A percentile compares a stretch with the other conserved stretches of the same genome.
phyloP scores from a whole-genome alignment of 2,329 filamentous ascomycete genomes.

The Conoideocrella luteorostrata region DNA sequence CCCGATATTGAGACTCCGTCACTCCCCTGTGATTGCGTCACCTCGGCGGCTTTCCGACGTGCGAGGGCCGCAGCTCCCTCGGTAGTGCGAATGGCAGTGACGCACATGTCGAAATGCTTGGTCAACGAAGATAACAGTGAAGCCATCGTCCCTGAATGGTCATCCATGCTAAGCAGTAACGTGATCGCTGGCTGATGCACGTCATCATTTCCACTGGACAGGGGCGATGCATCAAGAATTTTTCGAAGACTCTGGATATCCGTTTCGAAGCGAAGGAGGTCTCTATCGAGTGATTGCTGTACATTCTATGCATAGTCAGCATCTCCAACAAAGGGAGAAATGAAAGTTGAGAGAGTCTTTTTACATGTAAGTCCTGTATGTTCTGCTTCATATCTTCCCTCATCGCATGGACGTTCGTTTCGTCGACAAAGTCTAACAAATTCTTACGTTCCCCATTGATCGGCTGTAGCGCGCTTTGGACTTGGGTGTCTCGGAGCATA shows the following conservation, averaged over 20 bases:
- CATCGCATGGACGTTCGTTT: slow-evolving; percentile 60
- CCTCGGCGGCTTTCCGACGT: slow-evolving; percentile 61
- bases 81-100: slow-evolving; percentile 83
- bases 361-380: slow-evolving; percentile 63
- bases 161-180: slow-evolving; percentile 58
- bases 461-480: slow-evolving; percentile 59
- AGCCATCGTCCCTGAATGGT: slow-evolving; percentile 76
- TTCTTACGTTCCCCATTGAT: slow-evolving; percentile 51
- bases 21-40: slow-evolving; percentile 38
- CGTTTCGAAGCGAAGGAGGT: slow-evolving; percentile 67
- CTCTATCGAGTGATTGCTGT: slow-evolving; percentile 68
- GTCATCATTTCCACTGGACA: slow-evolving; percentile 25
- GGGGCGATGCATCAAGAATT: slow-evolving; percentile 39
- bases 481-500: slow-evolving; percentile 55
- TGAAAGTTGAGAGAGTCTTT: slow-evolving; percentile 6
- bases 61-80: slow-evolving; percentile 70
- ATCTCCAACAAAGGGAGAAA: background rate
- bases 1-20: slow-evolving; percentile 58
- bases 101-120: slow-evolving; percentile 86
- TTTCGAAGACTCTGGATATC: slow-evolving; percentile 62
- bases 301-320: slow-evolving; percentile 37
- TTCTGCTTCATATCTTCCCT: slow-evolving; percentile 61
- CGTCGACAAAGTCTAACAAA: slow-evolving; percentile 72
- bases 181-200: slow-evolving; percentile 38
- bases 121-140: slow-evolving; percentile 73